Conservation (phyloP, 441 rosid genomes). For the Populus hybrid region DNA sequence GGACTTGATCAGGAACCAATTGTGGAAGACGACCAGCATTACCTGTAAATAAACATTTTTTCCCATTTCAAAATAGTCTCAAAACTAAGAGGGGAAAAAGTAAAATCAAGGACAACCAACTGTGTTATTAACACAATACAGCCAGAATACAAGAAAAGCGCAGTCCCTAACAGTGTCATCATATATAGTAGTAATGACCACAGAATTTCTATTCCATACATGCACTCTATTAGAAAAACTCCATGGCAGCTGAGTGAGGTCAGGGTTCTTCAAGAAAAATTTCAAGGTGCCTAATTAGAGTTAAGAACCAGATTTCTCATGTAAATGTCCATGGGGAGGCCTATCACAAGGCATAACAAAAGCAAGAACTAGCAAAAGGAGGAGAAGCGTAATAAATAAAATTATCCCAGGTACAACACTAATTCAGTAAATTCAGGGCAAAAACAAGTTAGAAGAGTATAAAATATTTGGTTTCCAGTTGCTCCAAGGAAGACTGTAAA, state of each 20-base stretch:
- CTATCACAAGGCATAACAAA: not conserved
- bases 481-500: not conserved
- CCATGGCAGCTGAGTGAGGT: not conserved
- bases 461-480: not conserved
- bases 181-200: not conserved
- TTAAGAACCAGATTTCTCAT: not conserved
- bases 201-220: not conserved
- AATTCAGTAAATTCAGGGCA: not conserved
- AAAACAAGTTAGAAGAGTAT: not conserved
- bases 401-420: not conserved
- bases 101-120: not conserved
- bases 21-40: constrained; percentile 49
- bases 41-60: constrained; percentile 38
- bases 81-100: not conserved
- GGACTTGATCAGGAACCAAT: constrained; percentile 74
- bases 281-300: not conserved
- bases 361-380: not conserved
- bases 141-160: not conserved
- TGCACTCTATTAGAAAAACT: not conserved
- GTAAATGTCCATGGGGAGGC: not conserved
- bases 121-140: not conserved
- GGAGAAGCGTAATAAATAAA: not conserved
- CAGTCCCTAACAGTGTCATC: not conserved
- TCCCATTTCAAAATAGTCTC: not conserved
- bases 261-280: not conserved